A percentile compares a stretch with the other conserved stretches of the same genome.
Conservation (phyloP, 768 basidiomycete genomes). For the Lactifluus echinatus region DNA sequence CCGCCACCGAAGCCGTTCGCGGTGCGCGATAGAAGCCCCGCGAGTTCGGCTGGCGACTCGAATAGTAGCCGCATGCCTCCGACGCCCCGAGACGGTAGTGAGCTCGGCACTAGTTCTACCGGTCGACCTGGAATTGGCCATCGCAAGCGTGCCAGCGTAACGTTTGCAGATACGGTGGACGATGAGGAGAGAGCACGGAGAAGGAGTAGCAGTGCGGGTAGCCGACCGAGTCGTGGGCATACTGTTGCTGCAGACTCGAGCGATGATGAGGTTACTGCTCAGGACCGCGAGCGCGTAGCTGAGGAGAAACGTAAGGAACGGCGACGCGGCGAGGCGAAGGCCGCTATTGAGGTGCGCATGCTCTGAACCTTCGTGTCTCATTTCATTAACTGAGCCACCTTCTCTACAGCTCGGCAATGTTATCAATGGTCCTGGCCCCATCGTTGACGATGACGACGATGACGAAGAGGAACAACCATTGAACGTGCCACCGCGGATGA, state of each 20-base stretch:
- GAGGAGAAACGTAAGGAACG: constrained; percentile 62
- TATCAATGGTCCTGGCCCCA: constrained; percentile 67
- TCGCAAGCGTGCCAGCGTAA: constrained; percentile 54
- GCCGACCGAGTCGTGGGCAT: constrained; percentile 1
- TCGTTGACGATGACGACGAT: constrained; percentile 29
- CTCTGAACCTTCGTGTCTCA: constrained; percentile 8
- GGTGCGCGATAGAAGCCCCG: constrained; percentile 54
- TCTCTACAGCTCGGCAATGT: constrained; percentile 69
- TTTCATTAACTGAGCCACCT: not conserved
- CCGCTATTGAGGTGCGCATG: constrained; percentile 75
- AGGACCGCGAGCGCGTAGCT: constrained; percentile 23
- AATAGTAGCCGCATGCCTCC: constrained; percentile 68
- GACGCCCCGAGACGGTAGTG: constrained; percentile 75
- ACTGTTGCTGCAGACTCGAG: not conserved
- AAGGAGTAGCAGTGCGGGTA: not conserved
- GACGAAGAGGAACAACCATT: constrained; percentile 26
- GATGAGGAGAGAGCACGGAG: constrained; percentile 24
- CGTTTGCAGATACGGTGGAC: constrained; percentile 49
- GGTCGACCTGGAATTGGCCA: constrained; percentile 29
- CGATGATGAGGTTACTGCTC: not conserved
- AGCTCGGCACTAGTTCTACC: constrained; percentile 28
- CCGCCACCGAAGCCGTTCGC: constrained; percentile 48
- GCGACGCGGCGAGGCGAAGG: constrained; percentile 73
- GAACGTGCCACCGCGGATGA: constrained; percentile 28
- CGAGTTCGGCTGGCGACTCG: constrained; percentile 80